Evolutionary conservation across 768 basidiomycete species (phyloP), one percentile per base, ranked within the genome.

Genomic region (Lepiota venenata): DNA sequence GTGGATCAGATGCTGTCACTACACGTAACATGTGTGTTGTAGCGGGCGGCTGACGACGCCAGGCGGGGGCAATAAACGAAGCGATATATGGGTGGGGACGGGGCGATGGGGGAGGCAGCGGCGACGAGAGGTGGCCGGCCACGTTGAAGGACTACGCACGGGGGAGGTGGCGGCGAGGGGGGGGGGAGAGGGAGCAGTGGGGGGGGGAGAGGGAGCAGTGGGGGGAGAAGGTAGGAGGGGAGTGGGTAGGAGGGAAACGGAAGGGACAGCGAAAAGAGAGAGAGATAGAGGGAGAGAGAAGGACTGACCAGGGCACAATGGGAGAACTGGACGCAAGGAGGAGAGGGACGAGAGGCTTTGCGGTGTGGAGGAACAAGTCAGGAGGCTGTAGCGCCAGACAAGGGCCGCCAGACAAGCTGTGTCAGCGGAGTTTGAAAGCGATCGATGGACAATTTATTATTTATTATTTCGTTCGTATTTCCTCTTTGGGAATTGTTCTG

Each of bases 381-480:
- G 45, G 45, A 54, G 52, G 38, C 44, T 46, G 52, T 47, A 52
- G 65, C 56, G 59, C 62, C 69, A 70, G 72, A 73, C 74, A 74
- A 69, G 67, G 69, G 71, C 70, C 70, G 69, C 71, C 70, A 72
- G 69, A 69, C 69, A 71, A 68, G 69, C 67, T 69, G 67, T 79
- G 80, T 70, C 58, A 38, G 63, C 80, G 80, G 80, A 80, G 78
- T 73, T 74, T 75, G 50, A 81, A 77, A 67, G 63, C 48, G 27
- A 63, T 63, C 61, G 61, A 64, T 65, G 62, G 59, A 62, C 66
- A 61, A 60, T 58, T 61, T 56, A 16, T 22, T 16, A 25, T 18
- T 8, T 12, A 45, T 7, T 15, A 15, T 9, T 29, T 14, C 22
- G 9, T 44, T 22, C n/a, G n/a, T n/a, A n/a, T n/a, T 14, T 2